Base-by-base conservation (phyloP, 2,329 filamentous ascomycete genomes). In the Phoma sp. region DNA sequence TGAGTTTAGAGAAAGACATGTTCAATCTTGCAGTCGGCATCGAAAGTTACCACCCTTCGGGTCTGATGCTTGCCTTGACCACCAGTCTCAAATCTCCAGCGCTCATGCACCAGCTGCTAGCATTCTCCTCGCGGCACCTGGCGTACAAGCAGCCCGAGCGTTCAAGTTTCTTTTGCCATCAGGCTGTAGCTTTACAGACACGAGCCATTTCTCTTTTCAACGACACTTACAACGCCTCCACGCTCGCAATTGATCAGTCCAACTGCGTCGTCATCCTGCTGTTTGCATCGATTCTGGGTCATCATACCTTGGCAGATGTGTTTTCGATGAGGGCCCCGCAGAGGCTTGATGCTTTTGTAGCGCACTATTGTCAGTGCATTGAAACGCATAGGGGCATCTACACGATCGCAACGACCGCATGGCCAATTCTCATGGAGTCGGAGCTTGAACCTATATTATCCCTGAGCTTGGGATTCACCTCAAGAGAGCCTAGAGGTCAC, bases 61-160 rank as follows among this genome's bases (percentile, higher is more conserved):
- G 55, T 21, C 48, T 70, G 41, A 25, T 54, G 19, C 17, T 68
- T 4, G 60, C 62, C 5, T 47, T 76, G 3, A 61, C 64, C 19
- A 50, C 51, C 6, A 63, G 57, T 9, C 56, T 76, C 2, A 51
- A 64, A 5, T 55, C 61, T 1, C 73, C 75, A 2, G 78, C 74
- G 51, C 68, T 78, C 25, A 59, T 78, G 44, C 64, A 77, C 55
- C 61, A 72, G 49, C 46, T 78, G 9, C 68, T 78, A 15, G 73
- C 75, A 24, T 71, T 75, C 35, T 75, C 75, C 13, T 69, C 76
- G 2, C 67, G 71, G 2, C 74, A 76, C 45, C 60, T 76, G 2
- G 70, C 74, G 3, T 61, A 58, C 31, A 27, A 73, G 2, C 56
- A 64, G 8, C 71, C 69, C 1, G 58, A 62, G 10, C 57, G 53